Evolutionary conservation across 192 early-diverging fungal genomes (phyloP).

Genomic region (Diversispora epigaea): DNA sequence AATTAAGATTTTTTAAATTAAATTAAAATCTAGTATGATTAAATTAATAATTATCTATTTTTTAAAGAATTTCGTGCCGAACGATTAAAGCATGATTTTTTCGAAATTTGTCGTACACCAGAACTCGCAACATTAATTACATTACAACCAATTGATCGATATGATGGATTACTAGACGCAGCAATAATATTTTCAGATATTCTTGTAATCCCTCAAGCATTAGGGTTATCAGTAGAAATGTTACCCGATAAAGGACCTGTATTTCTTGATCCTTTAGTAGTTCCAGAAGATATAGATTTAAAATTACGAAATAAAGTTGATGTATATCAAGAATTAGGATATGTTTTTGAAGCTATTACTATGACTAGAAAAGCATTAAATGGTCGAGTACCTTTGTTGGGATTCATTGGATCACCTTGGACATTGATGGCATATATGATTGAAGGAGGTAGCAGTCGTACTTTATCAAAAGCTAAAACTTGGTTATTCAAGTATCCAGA

Average conservation of each 20-base stretch:
- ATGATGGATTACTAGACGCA: conserved; percentile 84
- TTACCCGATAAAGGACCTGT: conserved; percentile 84
- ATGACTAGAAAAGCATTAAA: conserved; percentile 82
- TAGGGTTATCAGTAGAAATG: conserved; percentile 96
- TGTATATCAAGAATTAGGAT: conserved; percentile 74
- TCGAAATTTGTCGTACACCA: conserved; percentile 91
- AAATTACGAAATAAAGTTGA: conserved; percentile 64
- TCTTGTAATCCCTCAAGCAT: conserved; percentile 93
- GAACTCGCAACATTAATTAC: conserved; percentile 92
- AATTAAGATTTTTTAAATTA: conserved; percentile 2
- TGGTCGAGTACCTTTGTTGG: conserved; percentile 88
- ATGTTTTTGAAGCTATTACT: conserved; percentile 94
- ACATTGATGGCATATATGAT: conserved; percentile 99
- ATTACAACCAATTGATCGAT: conserved; percentile 94
- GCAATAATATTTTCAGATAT: conserved; percentile 99
- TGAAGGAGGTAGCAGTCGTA: conserved; percentile 95
- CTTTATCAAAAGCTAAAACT: conserved; percentile 82
- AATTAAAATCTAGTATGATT: not conserved
- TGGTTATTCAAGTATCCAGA: conserved; percentile 84
- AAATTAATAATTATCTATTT: not conserved
- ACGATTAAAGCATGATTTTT: conserved; percentile 87
- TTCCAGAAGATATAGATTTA: conserved; percentile 64
- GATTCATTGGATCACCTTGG: conserved; percentile 98
- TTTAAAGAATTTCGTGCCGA: conserved; percentile 81
- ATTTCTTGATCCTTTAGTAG: conserved; percentile 79